These are phyloP conservation scores for Pseudogymnoascus destructans DNA, from an alignment of 2,329 filamentous ascomycete species.

Conservation along the genomic window DNA sequence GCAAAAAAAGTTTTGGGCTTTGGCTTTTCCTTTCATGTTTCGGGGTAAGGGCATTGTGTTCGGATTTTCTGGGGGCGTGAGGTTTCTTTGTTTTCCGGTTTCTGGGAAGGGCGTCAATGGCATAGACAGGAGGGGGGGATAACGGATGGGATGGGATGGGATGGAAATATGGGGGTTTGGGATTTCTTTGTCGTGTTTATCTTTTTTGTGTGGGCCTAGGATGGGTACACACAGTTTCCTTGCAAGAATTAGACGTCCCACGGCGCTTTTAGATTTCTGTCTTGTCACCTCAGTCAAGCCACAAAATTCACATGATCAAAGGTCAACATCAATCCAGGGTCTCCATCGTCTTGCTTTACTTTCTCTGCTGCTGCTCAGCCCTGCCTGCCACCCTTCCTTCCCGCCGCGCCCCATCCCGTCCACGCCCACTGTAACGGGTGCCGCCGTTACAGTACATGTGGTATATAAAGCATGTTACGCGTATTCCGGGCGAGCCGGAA, in stretches of 20 bases:
- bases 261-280: background rate
- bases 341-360: background rate
- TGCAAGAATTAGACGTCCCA: constrained; percentile 4
- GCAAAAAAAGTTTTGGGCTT: background rate
- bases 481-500: too few species aligned
- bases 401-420: too few species aligned
- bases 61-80: background rate
- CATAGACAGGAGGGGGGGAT: background rate
- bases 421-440: too few species aligned
- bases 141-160: background rate
- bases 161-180: background rate
- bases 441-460: too few species aligned
- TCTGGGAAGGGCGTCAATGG: background rate
- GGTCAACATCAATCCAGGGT: background rate
- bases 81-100: background rate
- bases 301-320: background rate
- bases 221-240: background rate
- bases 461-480: too few species aligned
- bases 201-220: background rate
- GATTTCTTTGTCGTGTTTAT: background rate
- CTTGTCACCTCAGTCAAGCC: background rate
- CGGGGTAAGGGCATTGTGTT: background rate
- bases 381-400: background rate
- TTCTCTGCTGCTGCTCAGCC: background rate
- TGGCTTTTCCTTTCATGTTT: background rate